Evolutionary conservation across 164 flowering plant species (phyloP).

Genomic region (Stephania japonica): DNA sequence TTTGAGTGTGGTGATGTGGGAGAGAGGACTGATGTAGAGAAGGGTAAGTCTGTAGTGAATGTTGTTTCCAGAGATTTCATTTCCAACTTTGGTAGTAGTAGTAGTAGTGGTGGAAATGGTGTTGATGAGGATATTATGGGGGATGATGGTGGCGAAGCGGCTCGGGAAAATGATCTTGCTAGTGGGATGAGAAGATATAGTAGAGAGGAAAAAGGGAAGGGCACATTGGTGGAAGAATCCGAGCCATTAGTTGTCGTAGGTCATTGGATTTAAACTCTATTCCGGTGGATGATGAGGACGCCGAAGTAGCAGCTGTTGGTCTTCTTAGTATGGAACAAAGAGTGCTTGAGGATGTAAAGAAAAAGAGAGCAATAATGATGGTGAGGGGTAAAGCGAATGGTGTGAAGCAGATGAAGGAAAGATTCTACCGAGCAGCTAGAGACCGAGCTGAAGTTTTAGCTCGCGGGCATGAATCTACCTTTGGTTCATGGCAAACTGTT

Average conservation of each 20-base stretch:
- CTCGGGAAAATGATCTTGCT: not conserved
- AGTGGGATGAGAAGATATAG: conserved; percentile 15
- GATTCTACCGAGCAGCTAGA: conserved; percentile 34
- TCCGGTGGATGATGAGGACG: conserved; percentile 2
- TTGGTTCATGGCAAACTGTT: too few relatives aligned
- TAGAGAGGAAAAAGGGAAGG: conserved; percentile 33
- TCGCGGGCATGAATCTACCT: not conserved
- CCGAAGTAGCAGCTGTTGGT: not conserved
- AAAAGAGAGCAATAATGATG: not conserved
- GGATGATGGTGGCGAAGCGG: not conserved
- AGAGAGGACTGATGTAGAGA: conserved; percentile 3
- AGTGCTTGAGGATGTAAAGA: not conserved
- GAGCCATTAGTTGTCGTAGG: conserved; percentile 10
- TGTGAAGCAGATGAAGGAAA: conserved; percentile 16
- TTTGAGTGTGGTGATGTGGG: not conserved
- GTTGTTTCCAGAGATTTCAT: not conserved
- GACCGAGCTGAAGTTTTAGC: conserved; percentile 53
- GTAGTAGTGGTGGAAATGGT: not conserved
- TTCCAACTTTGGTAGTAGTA: not conserved
- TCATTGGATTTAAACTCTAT: conserved; percentile 6
- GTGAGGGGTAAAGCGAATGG: not conserved
- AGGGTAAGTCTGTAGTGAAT: not conserved
- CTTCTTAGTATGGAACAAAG: not conserved
- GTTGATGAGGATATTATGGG: not conserved
- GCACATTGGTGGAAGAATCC: conserved; percentile 14